Evolutionary conservation across 305 asterid genomes (phyloP).

Genomic region (Ilex paraguariensis): DNA sequence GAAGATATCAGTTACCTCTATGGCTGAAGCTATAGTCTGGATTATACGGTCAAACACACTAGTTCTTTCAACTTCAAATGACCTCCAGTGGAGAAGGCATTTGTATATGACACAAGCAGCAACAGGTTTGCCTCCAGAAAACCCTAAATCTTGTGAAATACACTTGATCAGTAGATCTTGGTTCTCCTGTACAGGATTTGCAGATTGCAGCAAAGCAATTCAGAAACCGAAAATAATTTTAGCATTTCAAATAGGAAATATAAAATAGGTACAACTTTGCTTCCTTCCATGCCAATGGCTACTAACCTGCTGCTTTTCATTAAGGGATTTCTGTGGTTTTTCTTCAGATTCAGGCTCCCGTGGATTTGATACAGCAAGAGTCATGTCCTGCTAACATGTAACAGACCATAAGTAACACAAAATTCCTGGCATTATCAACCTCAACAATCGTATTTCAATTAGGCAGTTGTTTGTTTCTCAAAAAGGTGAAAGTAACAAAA

Average conservation of each 20-base stretch:
- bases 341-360: slow-evolving; percentile 91
- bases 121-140: slow-evolving; percentile 87
- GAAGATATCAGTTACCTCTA: slow-evolving; percentile 51
- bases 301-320: slow-evolving; percentile 95
- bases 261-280: slow-evolving; percentile 1
- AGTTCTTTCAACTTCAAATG: slow-evolving; percentile 98
- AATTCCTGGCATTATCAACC: too few species aligned
- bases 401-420: slow-evolving; percentile 15
- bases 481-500: slow-evolving; percentile 6
- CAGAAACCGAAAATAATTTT: slow-evolving; percentile 5
- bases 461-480: not conserved
- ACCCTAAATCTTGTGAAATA: slow-evolving; percentile 94
- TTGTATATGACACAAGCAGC: slow-evolving; percentile 96
- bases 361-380: slow-evolving; percentile 50
- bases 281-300: slow-evolving; percentile 9
- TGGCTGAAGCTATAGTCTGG: slow-evolving; percentile 73
- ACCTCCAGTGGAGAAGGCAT: slow-evolving; percentile 98
- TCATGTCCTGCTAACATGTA: slow-evolving; percentile 48
- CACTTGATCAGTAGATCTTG: slow-evolving; percentile 91
- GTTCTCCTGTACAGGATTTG: slow-evolving; percentile 65
- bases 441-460: not conserved
- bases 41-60: slow-evolving; percentile 91
- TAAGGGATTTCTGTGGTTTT: slow-evolving; percentile 90
- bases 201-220: slow-evolving; percentile 16
- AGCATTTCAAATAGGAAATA: slow-evolving; percentile 4